A percentile compares a stretch with the other conserved stretches of the same genome.
Evolutionary conservation across 225 moss, liverwort and hornwort genomes (phyloP).

Genomic region (Lunularia cruciata): DNA sequence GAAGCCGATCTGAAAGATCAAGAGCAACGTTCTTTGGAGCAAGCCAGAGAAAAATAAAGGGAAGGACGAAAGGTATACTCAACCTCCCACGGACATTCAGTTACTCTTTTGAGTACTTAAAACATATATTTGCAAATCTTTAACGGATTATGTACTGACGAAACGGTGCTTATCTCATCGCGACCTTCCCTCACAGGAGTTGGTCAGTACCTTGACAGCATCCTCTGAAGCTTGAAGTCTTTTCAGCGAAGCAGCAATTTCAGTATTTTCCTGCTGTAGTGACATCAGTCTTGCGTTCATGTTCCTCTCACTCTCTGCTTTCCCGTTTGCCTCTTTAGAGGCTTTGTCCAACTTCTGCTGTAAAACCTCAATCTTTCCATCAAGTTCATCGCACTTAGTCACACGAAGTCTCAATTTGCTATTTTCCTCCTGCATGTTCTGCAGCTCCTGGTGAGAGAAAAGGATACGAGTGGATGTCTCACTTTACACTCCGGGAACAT

Average conservation of each 20-base stretch:
- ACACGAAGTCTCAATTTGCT: slow-evolving; percentile 33
- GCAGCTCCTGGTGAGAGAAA: slow-evolving; percentile 34
- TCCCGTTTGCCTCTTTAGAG: slow-evolving; percentile 18
- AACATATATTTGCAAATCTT: too few species aligned
- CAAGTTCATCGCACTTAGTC: slow-evolving; percentile 31
- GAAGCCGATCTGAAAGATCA: too few species aligned
- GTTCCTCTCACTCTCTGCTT: slow-evolving; percentile 37
- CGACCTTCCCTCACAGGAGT: too few species aligned
- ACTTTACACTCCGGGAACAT: too few species aligned
- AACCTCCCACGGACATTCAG: too few species aligned
- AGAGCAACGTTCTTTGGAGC: too few species aligned
- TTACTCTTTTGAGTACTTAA: too few species aligned
- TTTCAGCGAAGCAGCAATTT: slow-evolving; percentile 33
- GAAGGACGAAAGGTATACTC: too few species aligned
- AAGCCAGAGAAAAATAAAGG: too few species aligned
- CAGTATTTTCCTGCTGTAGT: slow-evolving; percentile 55
- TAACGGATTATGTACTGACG: too few species aligned
- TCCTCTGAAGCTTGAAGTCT: slow-evolving; percentile 50
- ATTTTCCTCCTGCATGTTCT: slow-evolving; percentile 45
- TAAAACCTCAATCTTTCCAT: slow-evolving; percentile 44
- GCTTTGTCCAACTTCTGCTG: slow-evolving; percentile 27
- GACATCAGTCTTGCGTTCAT: slow-evolving; percentile 19
- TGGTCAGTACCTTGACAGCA: slow-evolving; percentile 48
- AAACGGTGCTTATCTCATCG: too few species aligned
- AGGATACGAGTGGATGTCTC: too few species aligned